Evolutionary conservation across 192 early-diverging fungal species (phyloP).

Genomic region (Neocallimastix lanati): DNA sequence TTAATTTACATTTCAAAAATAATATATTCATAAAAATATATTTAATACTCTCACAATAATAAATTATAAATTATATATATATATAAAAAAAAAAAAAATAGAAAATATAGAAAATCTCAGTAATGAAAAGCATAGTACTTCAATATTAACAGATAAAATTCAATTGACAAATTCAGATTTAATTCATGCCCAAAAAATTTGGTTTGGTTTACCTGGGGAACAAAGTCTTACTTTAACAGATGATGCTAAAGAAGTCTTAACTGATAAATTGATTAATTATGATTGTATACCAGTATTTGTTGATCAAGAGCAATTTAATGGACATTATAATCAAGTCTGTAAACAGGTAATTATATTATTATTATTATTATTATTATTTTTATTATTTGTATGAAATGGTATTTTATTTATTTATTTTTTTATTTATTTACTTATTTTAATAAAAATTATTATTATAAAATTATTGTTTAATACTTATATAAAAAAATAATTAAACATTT

Average conservation of each 20-base stretch:
- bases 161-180: neutral
- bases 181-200: conserved; percentile 6
- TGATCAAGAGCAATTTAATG: conserved; percentile 62
- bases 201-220: conserved; percentile 49
- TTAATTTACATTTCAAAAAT: no score
- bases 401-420: no score
- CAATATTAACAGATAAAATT: neutral
- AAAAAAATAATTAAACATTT: no score
- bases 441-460: no score
- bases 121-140: neutral
- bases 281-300: conserved; percentile 65
- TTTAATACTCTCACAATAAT: no score
- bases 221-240: conserved; percentile 47
- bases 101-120: neutral
- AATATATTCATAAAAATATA: no score
- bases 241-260: conserved; percentile 35
- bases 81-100: neutral
- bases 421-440: no score
- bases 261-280: conserved; percentile 37
- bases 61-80: no score
- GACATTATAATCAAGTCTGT: conserved; percentile 85
- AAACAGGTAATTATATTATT: conserved; percentile 55
- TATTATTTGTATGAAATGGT: no score
- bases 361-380: no score
- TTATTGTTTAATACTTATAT: no score